Evolutionary conservation across 106 monocot genomes (phyloP).

Genomic region (Allium sativum): DNA sequence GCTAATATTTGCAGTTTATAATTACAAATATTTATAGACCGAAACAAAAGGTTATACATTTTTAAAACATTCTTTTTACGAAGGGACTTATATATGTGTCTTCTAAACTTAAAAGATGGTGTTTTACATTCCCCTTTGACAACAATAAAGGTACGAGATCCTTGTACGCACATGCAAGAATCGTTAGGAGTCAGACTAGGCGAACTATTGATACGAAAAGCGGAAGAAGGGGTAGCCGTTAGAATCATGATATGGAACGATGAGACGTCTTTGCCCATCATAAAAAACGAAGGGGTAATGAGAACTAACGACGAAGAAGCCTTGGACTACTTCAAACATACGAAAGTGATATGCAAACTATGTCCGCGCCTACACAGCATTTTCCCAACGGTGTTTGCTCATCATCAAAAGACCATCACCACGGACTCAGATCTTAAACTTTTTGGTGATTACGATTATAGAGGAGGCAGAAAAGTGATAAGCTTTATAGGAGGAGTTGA

Average conservation of each 20-base stretch:
- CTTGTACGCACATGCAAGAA: neutral
- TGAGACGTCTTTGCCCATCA: slow-evolving; percentile 24
- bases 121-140: no score
- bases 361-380: slow-evolving; percentile 24
- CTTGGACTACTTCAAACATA: slow-evolving; percentile 33
- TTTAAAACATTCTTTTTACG: no score
- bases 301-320: slow-evolving; percentile 47
- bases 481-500: slow-evolving; percentile 64
- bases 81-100: no score
- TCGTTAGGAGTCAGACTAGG: slow-evolving; percentile 31
- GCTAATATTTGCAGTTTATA: no score
- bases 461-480: slow-evolving; percentile 14
- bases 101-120: no score
- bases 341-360: slow-evolving; percentile 32
- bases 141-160: slow-evolving; percentile 27
- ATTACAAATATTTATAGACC: no score
- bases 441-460: neutral
- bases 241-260: slow-evolving; percentile 55
- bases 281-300: slow-evolving; percentile 41
- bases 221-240: slow-evolving; percentile 40
- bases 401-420: slow-evolving; percentile 59
- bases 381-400: slow-evolving; percentile 38
- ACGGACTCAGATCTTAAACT: slow-evolving; percentile 13
- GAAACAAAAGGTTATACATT: no score
- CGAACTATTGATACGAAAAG: slow-evolving; percentile 41